A percentile compares a stretch with the other conserved stretches of the same genome.
Conservation (phyloP, 371 early-diverging fungal species). For the Lichtheimia hyalospora region DNA sequence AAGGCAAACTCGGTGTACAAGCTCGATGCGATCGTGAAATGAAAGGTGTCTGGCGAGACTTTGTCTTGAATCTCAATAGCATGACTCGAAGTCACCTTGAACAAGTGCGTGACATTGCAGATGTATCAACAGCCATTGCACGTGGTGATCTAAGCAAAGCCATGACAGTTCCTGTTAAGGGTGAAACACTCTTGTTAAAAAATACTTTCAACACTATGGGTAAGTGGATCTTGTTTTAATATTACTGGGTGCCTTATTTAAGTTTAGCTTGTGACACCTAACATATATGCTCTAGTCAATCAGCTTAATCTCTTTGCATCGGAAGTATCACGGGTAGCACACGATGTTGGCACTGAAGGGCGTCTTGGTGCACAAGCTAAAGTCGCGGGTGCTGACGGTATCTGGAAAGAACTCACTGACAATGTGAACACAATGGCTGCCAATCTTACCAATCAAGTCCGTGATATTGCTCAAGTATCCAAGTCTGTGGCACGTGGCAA, state of each 20-base stretch:
- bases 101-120: slow-evolving; percentile 75
- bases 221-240: slow-evolving; percentile 26
- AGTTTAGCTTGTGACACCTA: not conserved
- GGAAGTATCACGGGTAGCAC: slow-evolving; percentile 55
- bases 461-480: slow-evolving; percentile 60
- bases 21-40: slow-evolving; percentile 53
- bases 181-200: slow-evolving; percentile 70
- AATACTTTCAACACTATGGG: slow-evolving; percentile 78
- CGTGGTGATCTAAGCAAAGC: slow-evolving; percentile 71
- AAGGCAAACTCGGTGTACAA: slow-evolving; percentile 68
- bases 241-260: slow-evolving; percentile 2
- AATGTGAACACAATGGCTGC: slow-evolving; percentile 65
- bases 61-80: slow-evolving; percentile 66
- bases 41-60: slow-evolving; percentile 73
- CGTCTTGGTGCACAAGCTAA: slow-evolving; percentile 49
- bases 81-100: slow-evolving; percentile 67
- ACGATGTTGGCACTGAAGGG: slow-evolving; percentile 55
- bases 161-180: slow-evolving; percentile 66
- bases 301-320: slow-evolving; percentile 51
- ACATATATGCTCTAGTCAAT: slow-evolving; percentile 28
- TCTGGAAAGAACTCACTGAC: slow-evolving; percentile 68
- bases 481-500: slow-evolving; percentile 60
- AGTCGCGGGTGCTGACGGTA: slow-evolving; percentile 58
- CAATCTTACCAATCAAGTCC: slow-evolving; percentile 60
- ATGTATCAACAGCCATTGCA: slow-evolving; percentile 73